These are phyloP conservation scores for Saussurea involucrata DNA, from an alignment of 129 eudicot genomes.

Conservation along the genomic window DNA sequence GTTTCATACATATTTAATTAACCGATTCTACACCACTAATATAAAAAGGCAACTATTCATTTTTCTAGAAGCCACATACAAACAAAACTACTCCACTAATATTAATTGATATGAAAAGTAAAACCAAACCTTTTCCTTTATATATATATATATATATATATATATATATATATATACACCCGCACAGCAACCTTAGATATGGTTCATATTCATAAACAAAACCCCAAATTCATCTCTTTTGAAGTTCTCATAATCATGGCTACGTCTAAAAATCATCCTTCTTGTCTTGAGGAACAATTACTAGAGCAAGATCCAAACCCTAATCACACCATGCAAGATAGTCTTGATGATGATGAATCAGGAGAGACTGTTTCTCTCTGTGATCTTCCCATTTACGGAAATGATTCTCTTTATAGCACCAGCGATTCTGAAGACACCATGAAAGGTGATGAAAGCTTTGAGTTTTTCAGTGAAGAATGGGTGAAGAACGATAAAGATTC, in stretches of 20 bases:
- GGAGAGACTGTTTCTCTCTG: conserved; percentile 28
- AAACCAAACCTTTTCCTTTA: conserved; percentile 20
- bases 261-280: neutral
- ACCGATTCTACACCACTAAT: neutral
- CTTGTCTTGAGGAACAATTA: neutral
- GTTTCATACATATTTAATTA: neutral
- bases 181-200: conserved; percentile 1
- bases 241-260: conserved; percentile 17
- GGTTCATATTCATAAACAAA: conserved; percentile 2
- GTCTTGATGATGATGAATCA: conserved; percentile 1
- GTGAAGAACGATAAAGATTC: conserved; percentile 9
- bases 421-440: conserved; percentile 14
- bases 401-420: neutral
- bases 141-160: neutral
- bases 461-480: conserved; percentile 35
- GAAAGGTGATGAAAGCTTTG: conserved; percentile 27
- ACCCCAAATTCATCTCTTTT: conserved; percentile 11
- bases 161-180: neutral
- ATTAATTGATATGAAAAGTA: conserved; percentile 20
- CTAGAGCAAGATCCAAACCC: conserved; percentile 6
- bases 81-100: conserved; percentile 25
- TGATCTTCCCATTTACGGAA: conserved; percentile 21
- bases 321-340: conserved; percentile 14
- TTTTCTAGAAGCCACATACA: conserved; percentile 20
- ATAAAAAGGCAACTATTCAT: neutral